Base-by-base conservation (phyloP, 768 basidiomycete genomes). In the Exidia glandulosa region DNA sequence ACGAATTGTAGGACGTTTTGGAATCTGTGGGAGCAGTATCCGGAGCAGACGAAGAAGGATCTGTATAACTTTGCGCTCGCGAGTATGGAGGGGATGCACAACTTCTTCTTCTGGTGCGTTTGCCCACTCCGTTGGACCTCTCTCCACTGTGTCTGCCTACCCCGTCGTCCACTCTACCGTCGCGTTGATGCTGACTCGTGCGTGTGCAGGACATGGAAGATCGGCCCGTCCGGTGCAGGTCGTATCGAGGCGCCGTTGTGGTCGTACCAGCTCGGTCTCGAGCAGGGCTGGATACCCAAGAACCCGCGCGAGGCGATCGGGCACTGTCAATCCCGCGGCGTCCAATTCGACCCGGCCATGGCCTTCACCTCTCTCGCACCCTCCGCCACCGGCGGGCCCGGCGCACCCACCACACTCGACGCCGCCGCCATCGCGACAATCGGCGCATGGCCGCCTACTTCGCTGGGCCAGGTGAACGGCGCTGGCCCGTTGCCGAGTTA, bases 211-310 rank as follows among this genome's bases (percentile, higher is more conserved):
- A 75, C 73, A 27, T 75, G 71, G 70, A 69, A 68, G 32, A 76
- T 76, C 36, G 75, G 74, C 57, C 71, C 69, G 60, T 73, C 73
- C 31, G 54, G 63, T 23, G 60, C 68, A 62, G 66, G 68, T 33
- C 71, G 70, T 57, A 61, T 70, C 34, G 64, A 79, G 62, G 68
- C 79, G 7, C 84, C 85, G 0, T 72, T 84, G 63, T 89, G 87
- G 87, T 83, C 83, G 23, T 88, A 88, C 73, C 72, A 81, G 66
- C 81, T 86, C 68, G 79, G 82, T 9, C 81, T 92, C 55, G 73
- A 80, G 61, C 76, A 87, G 58, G 91, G 90, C 31, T 91, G 87
- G 84, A 82, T 91, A 37, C 88, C 90, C 6, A 68, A 70, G 1
- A 87, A 93, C 76, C 90, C 90, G 19, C 76, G 89, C 48, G 70